These are phyloP conservation scores for Trypanosoma cruzi DNA, from an alignment of 208 protist species.

Conservation along the genomic window DNA sequence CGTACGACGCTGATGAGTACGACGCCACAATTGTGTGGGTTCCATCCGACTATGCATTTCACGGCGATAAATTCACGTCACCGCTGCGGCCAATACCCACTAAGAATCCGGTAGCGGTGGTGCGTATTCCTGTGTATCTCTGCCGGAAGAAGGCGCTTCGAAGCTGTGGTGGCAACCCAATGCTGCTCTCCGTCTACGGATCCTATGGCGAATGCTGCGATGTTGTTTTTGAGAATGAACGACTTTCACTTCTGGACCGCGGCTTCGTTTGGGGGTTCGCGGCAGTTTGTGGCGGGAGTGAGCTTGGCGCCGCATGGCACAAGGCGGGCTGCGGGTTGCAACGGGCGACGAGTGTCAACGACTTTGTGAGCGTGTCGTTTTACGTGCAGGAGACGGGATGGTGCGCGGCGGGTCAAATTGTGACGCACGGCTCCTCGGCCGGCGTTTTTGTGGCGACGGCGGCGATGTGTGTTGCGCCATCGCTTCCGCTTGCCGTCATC, in stretches of 20 bases:
- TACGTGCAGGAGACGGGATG: conserved; percentile 58
- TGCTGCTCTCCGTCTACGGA: conserved; percentile 78
- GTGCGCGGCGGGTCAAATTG: conserved; percentile 41
- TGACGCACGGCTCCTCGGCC: conserved; percentile 68
- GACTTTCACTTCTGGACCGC: conserved; percentile 71
- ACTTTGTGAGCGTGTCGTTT: conserved; percentile 69
- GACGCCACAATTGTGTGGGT: conserved; percentile 60
- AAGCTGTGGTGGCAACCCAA: conserved; percentile 26
- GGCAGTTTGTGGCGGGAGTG: conserved; percentile 85
- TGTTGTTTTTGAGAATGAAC: conserved; percentile 48
- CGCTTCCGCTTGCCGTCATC: conserved; percentile 56
- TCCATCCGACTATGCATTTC: conserved; percentile 53
- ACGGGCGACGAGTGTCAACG: conserved; percentile 77
- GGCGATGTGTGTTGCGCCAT: conserved; percentile 60
- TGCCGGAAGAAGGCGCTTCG: conserved; percentile 36
- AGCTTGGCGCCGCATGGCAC: conserved; percentile 79
- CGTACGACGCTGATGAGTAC: conserved; percentile 46
- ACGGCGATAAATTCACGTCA: neutral
- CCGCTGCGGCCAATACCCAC: conserved; percentile 27
- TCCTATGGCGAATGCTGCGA: conserved; percentile 75
- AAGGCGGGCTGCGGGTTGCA: conserved; percentile 56
- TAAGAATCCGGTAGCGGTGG: conserved; percentile 11
- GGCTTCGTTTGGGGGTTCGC: conserved; percentile 80
- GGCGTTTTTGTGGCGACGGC: conserved; percentile 86
- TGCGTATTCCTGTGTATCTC: conserved; percentile 48